phyloP scores from a whole-genome alignment of 2,329 filamentous ascomycete species.

The Chaetothyriales sp. region DNA sequence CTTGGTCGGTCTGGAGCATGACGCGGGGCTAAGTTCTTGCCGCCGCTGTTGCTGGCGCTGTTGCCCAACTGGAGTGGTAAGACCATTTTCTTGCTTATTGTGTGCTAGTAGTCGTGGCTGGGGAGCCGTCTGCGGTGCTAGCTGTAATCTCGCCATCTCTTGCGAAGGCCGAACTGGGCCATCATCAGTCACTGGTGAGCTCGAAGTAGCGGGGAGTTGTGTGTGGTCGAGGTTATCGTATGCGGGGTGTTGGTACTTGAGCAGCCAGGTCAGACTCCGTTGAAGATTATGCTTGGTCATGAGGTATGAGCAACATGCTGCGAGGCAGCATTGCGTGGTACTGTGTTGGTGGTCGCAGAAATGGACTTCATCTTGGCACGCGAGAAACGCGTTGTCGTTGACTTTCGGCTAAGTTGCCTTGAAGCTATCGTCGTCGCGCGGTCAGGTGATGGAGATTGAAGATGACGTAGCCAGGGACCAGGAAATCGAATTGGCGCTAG shows the following conservation, averaged over 20 bases:
- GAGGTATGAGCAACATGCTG: conserved; percentile 20
- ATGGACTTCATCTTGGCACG: not conserved
- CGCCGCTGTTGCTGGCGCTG: not conserved
- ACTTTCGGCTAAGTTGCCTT: not conserved
- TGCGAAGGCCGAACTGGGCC: conserved; percentile 4
- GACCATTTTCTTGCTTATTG: conserved; percentile 2
- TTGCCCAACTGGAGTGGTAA: conserved; percentile 10
- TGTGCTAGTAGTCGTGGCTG: conserved; percentile 25
- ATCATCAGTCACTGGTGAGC: conserved; percentile 3
- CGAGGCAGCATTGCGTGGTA: conserved; percentile 1
- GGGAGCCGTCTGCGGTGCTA: conserved; percentile 26
- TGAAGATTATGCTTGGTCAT: conserved; percentile 36
- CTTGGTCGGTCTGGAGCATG: conserved; percentile 3
- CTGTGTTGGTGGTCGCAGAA: not conserved
- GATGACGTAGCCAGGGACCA: too few relatives aligned
- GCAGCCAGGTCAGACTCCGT: conserved; percentile 32
- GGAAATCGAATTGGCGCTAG: too few relatives aligned
- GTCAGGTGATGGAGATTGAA: not conserved
- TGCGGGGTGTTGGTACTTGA: conserved; percentile 24
- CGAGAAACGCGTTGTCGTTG: not conserved
- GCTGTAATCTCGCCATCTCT: conserved; percentile 31
- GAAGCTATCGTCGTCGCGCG: not conserved
- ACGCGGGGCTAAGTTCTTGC: not conserved
- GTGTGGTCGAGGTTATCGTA: conserved; percentile 12
- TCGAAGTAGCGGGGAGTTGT: conserved; percentile 5